Base-by-base conservation (phyloP, 2,329 filamentous ascomycete species). In the Leptographium procerum region DNA sequence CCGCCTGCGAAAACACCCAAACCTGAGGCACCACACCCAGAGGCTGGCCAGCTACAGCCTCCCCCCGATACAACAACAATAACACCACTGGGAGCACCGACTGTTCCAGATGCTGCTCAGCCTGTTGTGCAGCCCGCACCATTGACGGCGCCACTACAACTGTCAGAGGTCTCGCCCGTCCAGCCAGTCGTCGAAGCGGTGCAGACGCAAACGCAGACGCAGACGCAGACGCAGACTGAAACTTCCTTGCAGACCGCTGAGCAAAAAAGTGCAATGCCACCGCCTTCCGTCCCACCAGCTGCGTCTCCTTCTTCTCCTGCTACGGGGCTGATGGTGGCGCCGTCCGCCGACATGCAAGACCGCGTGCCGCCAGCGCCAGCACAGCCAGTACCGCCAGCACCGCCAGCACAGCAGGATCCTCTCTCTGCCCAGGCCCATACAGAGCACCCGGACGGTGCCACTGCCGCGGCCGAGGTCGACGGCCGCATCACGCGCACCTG, bases 401-500 rank as follows among this genome's bases (percentile, higher is more conserved):
- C 22, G 10, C 11, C 28, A 22, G n/a, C 16, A 22, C 19, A 22
- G 9, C 7, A 22, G 16, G 9, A 11, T 7, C 19, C 16, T 13
- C 45, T 5, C 8, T 19, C 19, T 4, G 24, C 8, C 45, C 34
- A 40, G 34, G 9, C 34, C 9, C n/a, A n/a, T n/a, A n/a, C n/a
- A n/a, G 36, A 40, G 8, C 24, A n/a, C 7, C 16, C 24, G 19
- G 31, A 34, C 14, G 16, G 19, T n/a, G 19, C 10, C 2, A 10
- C 54, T 14, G 28, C 40, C 19, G 40, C 68, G 65, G 51, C 70
- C 68, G n/a, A 67, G 66, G 22, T 70, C 22, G 74, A 77, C 62
- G 74, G 75, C 51, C 80, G 78, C 62, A 78, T 84, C 52, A 78
- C 81, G 60, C 77, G 80, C 43, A 79, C 79, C 64, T 77, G 80